A percentile compares a stretch with the other conserved stretches of the same genome.
These are phyloP conservation scores for Chytriomyces sp. DNA, from an alignment of 192 early-diverging fungal species.

Conservation along the genomic window DNA sequence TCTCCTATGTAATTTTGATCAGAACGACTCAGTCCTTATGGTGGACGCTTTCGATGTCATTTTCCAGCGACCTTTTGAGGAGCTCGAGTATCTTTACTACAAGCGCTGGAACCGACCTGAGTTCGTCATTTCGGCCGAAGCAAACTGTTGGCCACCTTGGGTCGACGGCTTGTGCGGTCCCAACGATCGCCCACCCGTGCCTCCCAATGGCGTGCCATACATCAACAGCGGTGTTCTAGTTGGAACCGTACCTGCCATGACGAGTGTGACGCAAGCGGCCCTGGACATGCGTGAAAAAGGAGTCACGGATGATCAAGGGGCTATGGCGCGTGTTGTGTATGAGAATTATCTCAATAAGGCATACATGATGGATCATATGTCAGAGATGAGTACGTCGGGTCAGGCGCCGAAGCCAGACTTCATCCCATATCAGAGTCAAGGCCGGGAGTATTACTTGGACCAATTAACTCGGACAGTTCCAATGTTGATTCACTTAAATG, in stretches of 20 bases:
- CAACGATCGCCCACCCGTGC: not conserved
- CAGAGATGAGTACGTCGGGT: not conserved
- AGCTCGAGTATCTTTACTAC: not conserved
- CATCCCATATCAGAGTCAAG: not conserved
- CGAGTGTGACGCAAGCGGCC: not conserved
- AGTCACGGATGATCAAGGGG: not conserved
- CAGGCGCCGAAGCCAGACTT: not conserved
- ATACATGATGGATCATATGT: not conserved
- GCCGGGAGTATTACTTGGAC: not conserved
- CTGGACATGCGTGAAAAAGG: not conserved
- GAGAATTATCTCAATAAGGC: not conserved
- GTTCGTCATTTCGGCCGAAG: slow-evolving; percentile 3
- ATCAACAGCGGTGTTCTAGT: slow-evolving; percentile 10
- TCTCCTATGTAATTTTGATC: too few species aligned
- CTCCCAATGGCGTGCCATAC: not conserved
- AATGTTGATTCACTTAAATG: slow-evolving; percentile 19
- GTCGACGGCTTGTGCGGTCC: not conserved
- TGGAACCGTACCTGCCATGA: not conserved
- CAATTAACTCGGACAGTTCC: not conserved
- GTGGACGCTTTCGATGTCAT: slow-evolving; percentile 1
- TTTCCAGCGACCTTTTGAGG: slow-evolving; percentile 9
- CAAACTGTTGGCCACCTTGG: slow-evolving; percentile 6
- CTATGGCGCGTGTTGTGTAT: not conserved
- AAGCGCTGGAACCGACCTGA: not conserved
- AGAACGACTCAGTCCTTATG: not conserved